Evolutionary conservation across 1,139 yeast species (phyloP).

Genomic region (Yamadazyma kanchanaburiensis): DNA sequence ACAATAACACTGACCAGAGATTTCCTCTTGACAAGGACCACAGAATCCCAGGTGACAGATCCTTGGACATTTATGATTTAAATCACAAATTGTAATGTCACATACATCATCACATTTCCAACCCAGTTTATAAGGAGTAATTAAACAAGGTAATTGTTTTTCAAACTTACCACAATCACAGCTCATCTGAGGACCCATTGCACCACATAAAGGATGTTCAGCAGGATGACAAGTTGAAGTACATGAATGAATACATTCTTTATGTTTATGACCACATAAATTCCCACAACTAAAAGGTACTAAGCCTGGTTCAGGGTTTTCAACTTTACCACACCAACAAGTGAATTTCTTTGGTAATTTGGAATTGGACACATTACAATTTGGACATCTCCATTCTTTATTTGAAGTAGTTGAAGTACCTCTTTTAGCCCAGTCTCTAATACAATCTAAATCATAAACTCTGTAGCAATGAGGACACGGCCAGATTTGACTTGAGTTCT

Average conservation of each 20-base stretch:
- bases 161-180: conserved; percentile 75
- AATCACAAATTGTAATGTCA: conserved; percentile 65
- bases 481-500: conserved; percentile 61
- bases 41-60: conserved; percentile 70
- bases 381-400: conserved; percentile 81
- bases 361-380: conserved; percentile 60
- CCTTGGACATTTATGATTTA: conserved; percentile 56
- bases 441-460: conserved; percentile 79
- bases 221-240: conserved; percentile 84
- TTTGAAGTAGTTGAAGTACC: conserved; percentile 61
- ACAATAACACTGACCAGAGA: conserved; percentile 65
- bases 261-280: conserved; percentile 57
- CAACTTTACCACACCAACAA: conserved; percentile 88
- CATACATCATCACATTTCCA: conserved; percentile 71
- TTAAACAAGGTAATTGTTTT: conserved; percentile 67
- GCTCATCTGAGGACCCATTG: conserved; percentile 63
- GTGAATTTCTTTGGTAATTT: conserved; percentile 60
- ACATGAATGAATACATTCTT: conserved; percentile 73
- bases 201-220: conserved; percentile 79
- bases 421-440: conserved; percentile 74
- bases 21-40: conserved; percentile 53
- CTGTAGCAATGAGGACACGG: conserved; percentile 70
- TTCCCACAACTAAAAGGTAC: conserved; percentile 91
- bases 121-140: conserved; percentile 65
- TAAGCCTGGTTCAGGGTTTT: conserved; percentile 58